These are phyloP conservation scores for Colletotrichum spaethianum DNA, from an alignment of 2,329 filamentous ascomycete genomes.

Conservation along the genomic window DNA sequence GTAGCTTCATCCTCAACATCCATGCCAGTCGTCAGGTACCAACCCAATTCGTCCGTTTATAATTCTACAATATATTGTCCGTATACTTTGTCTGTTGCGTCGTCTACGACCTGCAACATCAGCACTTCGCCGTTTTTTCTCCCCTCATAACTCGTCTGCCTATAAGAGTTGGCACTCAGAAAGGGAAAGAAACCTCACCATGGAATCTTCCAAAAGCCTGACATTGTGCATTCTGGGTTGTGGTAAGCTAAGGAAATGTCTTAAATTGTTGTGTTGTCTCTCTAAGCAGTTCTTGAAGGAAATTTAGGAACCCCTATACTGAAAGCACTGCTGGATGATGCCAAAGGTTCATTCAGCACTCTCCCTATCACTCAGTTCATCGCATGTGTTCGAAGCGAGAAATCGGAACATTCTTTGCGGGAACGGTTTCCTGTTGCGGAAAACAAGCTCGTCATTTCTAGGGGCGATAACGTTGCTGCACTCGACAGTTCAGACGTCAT, in stretches of 20 bases:
- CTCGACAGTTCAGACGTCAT: slow-evolving; percentile 55
- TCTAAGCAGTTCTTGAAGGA: slow-evolving; percentile 41
- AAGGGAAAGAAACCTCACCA: not conserved
- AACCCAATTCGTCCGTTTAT: too few relatives aligned
- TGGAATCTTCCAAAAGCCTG: slow-evolving; percentile 5
- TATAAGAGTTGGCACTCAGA: too few relatives aligned
- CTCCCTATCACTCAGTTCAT: slow-evolving; percentile 47
- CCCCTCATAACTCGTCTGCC: too few relatives aligned
- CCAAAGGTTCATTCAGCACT: slow-evolving; percentile 19
- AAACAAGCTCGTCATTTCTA: slow-evolving; percentile 45
- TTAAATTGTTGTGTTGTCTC: not conserved
- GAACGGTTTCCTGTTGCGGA: slow-evolving; percentile 42
- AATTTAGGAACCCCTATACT: slow-evolving; percentile 52
- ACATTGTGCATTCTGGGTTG: slow-evolving; percentile 42
- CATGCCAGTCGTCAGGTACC: not conserved
- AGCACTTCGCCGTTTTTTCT: too few relatives aligned
- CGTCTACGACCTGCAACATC: not conserved
- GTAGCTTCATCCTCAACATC: not conserved
- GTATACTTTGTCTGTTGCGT: not conserved
- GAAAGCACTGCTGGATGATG: slow-evolving; percentile 42
- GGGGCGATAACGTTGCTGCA: slow-evolving; percentile 53
- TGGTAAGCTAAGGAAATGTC: slow-evolving; percentile 21
- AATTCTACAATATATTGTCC: too few relatives aligned
- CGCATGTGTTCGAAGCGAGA: slow-evolving; percentile 49
- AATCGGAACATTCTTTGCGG: slow-evolving; percentile 44